These are phyloP conservation scores for Stagonosporopsis chrysanthemi DNA, from an alignment of 2,329 filamentous ascomycete genomes.

Conservation along the genomic window DNA sequence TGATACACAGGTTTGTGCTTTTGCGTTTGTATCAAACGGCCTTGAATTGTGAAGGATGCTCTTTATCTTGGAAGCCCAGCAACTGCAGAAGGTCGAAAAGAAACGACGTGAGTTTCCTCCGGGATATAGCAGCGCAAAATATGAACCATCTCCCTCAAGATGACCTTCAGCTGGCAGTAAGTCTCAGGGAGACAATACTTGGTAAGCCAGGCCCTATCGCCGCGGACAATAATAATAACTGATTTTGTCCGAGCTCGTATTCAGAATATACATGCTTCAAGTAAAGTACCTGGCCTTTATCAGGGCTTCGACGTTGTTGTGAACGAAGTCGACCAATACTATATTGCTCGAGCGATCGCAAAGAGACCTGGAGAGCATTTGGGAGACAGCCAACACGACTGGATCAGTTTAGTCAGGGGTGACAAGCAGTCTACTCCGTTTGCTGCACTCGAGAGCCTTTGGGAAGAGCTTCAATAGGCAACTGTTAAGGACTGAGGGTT, in stretches of 20 bases:
- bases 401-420: not conserved
- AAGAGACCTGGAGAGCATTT: not conserved
- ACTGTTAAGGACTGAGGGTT: too few species aligned
- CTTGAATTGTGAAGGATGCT: too few species aligned
- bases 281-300: not conserved
- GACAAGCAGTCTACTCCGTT: not conserved
- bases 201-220: not conserved
- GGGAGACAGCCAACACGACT: not conserved
- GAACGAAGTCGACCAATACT: not conserved
- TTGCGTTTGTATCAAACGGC: too few species aligned
- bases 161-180: not conserved
- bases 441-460: not conserved
- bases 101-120: not conserved
- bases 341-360: not conserved
- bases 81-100: too few species aligned
- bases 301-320: not conserved
- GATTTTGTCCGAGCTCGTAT: not conserved
- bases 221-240: not conserved
- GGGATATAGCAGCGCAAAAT: not conserved
- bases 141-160: not conserved
- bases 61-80: too few species aligned
- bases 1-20: too few species aligned
- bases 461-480: not conserved
- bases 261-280: not conserved
- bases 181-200: not conserved